A percentile compares a stretch with the other conserved stretches of the same genome.
Conservation (phyloP, 2,329 filamentous ascomycete genomes). For the Colletotrichum sp. region DNA sequence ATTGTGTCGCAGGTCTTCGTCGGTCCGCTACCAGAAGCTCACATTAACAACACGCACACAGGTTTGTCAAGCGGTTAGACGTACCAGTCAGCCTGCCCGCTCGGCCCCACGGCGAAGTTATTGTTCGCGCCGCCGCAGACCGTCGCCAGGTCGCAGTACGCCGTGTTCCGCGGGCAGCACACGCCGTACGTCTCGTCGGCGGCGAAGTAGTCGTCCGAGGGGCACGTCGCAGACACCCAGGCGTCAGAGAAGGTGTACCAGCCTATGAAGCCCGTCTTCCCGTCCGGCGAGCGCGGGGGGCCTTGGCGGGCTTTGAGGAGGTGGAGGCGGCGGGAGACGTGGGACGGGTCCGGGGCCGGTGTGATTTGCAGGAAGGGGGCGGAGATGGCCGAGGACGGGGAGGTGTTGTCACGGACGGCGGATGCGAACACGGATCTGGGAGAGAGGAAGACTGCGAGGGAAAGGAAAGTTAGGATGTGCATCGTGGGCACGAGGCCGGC, state of each 20-base stretch:
- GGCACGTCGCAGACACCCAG: not conserved
- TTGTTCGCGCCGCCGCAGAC: not conserved
- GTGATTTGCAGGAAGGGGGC: not conserved
- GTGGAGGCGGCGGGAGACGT: not conserved
- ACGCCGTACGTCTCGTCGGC: constrained; percentile 4
- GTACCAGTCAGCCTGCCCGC: constrained; percentile 7
- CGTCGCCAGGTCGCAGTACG: constrained; percentile 4
- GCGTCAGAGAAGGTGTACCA: not conserved
- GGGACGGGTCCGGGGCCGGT: not conserved
- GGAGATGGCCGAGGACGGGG: not conserved
- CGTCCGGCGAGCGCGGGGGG: not conserved
- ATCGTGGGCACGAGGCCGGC: not conserved
- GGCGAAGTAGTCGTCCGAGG: constrained; percentile 6
- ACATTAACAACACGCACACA: not conserved
- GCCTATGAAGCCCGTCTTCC: constrained; percentile 2
- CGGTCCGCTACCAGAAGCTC: not conserved
- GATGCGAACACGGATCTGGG: not conserved
- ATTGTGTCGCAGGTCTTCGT: constrained; percentile 1
- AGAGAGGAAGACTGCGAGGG: not conserved
- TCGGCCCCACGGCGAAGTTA: not conserved
- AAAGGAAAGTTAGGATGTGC: not conserved
- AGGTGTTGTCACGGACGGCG: not conserved
- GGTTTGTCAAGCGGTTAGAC: not conserved
- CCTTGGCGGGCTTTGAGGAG: not conserved
- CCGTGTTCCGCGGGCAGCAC: not conserved